These are phyloP conservation scores for Kodamaea sp. DNA, from an alignment of 1,139 yeast species.

Conservation along the genomic window DNA sequence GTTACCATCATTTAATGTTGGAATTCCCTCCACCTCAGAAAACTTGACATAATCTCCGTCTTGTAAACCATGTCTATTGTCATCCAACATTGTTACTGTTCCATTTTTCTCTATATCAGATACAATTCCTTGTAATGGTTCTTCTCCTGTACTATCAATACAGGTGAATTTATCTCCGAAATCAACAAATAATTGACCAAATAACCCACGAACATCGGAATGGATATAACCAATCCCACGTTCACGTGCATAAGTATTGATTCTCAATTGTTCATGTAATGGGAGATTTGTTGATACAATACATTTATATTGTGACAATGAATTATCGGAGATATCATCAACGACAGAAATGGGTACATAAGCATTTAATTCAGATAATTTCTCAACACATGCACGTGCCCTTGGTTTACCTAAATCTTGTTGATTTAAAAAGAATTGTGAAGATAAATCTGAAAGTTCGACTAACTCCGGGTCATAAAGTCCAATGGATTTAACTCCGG, in stretches of 20 bases:
- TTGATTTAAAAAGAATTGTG: slow-evolving; percentile 74
- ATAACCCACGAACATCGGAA: slow-evolving; percentile 81
- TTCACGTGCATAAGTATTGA: slow-evolving; percentile 73
- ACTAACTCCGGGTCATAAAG: slow-evolving; percentile 79
- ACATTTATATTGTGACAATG: slow-evolving; percentile 64
- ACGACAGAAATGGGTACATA: slow-evolving; percentile 85
- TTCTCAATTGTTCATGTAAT: slow-evolving; percentile 68
- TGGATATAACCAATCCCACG: slow-evolving; percentile 74
- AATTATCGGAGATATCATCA: slow-evolving; percentile 45
- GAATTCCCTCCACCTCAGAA: slow-evolving; percentile 78
- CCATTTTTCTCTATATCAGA: slow-evolving; percentile 89
- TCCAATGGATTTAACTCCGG: slow-evolving; percentile 94
- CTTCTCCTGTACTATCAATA: slow-evolving; percentile 88
- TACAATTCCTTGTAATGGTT: slow-evolving; percentile 80
- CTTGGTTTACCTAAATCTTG: slow-evolving; percentile 79
- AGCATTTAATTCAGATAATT: slow-evolving; percentile 75
- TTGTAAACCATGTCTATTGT: slow-evolving; percentile 87
- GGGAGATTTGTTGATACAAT: slow-evolving; percentile 78
- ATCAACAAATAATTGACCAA: slow-evolving; percentile 87
- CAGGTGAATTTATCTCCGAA: slow-evolving; percentile 80
- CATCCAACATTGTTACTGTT: slow-evolving; percentile 88
- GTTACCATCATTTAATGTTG: slow-evolving; percentile 62
- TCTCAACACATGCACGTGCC: slow-evolving; percentile 63
- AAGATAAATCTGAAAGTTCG: slow-evolving; percentile 66
- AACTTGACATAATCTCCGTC: slow-evolving; percentile 90